Conservation (phyloP, 495 filamentous ascomycete species). For the Venustampulla echinocandica region DNA sequence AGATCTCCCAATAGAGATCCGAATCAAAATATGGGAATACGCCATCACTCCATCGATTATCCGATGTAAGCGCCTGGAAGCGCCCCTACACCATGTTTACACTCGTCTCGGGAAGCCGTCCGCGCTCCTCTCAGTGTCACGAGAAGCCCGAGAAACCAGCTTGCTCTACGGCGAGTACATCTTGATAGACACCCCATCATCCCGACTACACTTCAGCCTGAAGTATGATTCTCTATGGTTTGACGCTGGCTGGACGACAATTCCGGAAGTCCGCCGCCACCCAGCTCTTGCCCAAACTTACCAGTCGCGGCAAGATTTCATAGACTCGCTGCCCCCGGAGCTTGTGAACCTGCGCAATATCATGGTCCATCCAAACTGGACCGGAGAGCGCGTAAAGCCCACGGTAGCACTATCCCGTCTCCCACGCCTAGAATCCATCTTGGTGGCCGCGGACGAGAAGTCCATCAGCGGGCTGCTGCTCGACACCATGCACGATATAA, state of each 20-base stretch:
- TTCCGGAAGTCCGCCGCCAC: neutral
- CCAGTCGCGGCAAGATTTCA: conserved; percentile 1
- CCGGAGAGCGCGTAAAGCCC: conserved; percentile 6
- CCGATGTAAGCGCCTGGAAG: conserved; percentile 12
- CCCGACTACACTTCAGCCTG: conserved; percentile 13
- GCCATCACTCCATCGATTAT: conserved; percentile 14
- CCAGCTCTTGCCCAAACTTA: neutral
- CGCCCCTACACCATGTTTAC: conserved; percentile 7
- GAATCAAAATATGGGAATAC: conserved; percentile 12
- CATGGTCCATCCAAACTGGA: conserved; percentile 22
- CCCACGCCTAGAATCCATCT: neutral
- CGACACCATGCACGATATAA: conserved; percentile 13
- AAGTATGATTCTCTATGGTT: conserved; percentile 15
- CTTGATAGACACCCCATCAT: neutral
- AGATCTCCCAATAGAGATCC: conserved; percentile 11
- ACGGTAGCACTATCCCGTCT: conserved; percentile 7
- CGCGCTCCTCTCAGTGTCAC: conserved; percentile 5
- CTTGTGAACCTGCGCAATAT: conserved; percentile 10
- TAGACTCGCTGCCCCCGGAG: conserved; percentile 11
- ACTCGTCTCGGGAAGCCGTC: conserved; percentile 5
- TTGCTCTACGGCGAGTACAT: conserved; percentile 15
- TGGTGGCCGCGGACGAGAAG: conserved; percentile 20
- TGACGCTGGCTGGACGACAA: conserved; percentile 14
- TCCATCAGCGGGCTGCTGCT: conserved; percentile 16
- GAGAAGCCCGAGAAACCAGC: conserved; percentile 11